phyloP scores from a whole-genome alignment of 495 filamentous ascomycete genomes.

The Neurospora sp. region DNA sequence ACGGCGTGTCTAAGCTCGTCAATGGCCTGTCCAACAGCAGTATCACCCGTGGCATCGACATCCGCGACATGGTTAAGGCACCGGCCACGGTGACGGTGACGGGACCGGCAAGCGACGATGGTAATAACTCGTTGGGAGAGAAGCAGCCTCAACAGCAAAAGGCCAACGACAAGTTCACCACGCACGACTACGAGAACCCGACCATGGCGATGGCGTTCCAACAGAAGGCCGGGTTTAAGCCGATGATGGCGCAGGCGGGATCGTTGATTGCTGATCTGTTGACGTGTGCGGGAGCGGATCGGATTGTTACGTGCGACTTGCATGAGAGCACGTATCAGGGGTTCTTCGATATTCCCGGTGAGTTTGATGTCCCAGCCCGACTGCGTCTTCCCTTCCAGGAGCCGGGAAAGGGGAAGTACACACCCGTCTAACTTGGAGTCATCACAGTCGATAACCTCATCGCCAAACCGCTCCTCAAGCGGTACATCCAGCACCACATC shows the following conservation, averaged over 20 bases:
- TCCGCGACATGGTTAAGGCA: background rate
- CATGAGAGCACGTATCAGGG: conserved; percentile 47
- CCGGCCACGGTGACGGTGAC: background rate
- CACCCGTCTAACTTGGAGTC: background rate
- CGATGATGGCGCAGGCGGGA: conserved; percentile 97
- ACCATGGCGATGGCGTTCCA: conserved; percentile 53
- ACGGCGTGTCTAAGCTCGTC: conserved; percentile 54
- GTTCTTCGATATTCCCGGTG: conserved; percentile 83
- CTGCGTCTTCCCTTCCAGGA: background rate
- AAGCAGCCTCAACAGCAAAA: conserved; percentile 26
- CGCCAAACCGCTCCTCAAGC: conserved; percentile 74
- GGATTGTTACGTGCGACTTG: conserved; percentile 24
- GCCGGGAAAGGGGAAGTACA: background rate
- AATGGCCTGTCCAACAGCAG: conserved; percentile 38
- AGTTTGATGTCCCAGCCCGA: background rate
- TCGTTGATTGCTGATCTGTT: conserved; percentile 90
- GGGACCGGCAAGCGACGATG: background rate
- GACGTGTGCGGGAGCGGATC: conserved; percentile 92
- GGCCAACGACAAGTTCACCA: conserved; percentile 34
- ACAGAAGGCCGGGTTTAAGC: conserved; percentile 85
- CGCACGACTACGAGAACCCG: conserved; percentile 48
- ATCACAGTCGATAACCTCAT: conserved; percentile 78
- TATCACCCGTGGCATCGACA: conserved; percentile 15
- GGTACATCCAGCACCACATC: conserved; percentile 82
- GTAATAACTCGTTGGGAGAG: background rate